phyloP scores from a whole-genome alignment of 768 basidiomycete species.

The Mycena crocata region DNA sequence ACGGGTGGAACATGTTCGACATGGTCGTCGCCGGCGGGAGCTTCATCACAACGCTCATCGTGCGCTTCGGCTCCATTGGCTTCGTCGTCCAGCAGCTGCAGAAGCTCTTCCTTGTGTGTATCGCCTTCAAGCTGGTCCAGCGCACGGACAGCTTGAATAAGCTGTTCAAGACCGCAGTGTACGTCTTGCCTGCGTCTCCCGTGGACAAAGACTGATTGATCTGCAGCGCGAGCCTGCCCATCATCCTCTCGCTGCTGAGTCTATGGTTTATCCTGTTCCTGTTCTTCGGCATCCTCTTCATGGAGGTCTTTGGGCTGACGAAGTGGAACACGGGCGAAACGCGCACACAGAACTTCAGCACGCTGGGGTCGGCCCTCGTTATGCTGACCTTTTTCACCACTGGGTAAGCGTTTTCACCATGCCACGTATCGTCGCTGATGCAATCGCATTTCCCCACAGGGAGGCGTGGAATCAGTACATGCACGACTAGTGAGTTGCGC shows the following conservation, averaged over 20 bases:
- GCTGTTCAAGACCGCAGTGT: conserved; percentile 97
- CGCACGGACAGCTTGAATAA: conserved; percentile 89
- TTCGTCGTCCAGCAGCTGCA: conserved; percentile 76
- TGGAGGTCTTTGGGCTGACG: conserved; percentile 93
- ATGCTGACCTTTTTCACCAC: conserved; percentile 95
- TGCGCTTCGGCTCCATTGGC: conserved; percentile 64
- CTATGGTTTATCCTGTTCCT: conserved; percentile 93
- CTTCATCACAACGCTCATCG: conserved; percentile 83
- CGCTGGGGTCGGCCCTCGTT: conserved; percentile 81
- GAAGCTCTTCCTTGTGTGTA: conserved; percentile 92
- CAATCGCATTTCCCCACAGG: conserved; percentile 52
- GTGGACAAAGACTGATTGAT: conserved; percentile 13
- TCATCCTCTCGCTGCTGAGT: conserved; percentile 84
- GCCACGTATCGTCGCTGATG: background rate
- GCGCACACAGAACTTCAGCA: conserved; percentile 80
- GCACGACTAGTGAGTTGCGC: conserved; percentile 87
- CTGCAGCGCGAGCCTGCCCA: conserved; percentile 83
- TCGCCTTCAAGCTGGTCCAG: conserved; percentile 95
- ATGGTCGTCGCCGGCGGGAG: conserved; percentile 83
- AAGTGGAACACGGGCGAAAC: conserved; percentile 83
- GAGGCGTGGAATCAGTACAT: conserved; percentile 98
- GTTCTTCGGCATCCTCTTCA: conserved; percentile 89
- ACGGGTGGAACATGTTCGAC: conserved; percentile 97
- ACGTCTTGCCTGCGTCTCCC: conserved; percentile 49
- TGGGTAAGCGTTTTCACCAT: conserved; percentile 62